Conservation (phyloP, 1,284 basidiomycete genomes). For the Dichomitus squalens region DNA sequence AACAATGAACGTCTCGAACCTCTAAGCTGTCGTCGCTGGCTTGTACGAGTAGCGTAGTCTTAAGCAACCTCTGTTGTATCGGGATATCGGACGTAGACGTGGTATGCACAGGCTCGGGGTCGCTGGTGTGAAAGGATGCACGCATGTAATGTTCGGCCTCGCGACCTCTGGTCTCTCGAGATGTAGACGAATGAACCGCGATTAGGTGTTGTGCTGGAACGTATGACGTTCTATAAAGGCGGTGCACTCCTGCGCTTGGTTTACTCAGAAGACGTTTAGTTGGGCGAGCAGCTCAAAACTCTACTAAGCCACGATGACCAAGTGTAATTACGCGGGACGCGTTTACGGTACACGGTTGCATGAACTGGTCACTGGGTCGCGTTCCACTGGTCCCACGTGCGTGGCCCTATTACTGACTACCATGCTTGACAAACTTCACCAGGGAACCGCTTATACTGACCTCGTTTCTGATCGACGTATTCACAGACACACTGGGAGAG, state of each 20-base stretch:
- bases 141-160: not conserved
- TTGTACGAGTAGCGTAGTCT: constrained; percentile 24
- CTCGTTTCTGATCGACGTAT: no score
- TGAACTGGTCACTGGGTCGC: not conserved
- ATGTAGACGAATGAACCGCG: not conserved
- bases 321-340: not conserved
- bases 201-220: constrained; percentile 5
- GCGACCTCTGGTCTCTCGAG: not conserved
- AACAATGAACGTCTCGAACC: constrained; percentile 25
- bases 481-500: no score
- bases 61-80: not conserved
- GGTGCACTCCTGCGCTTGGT: not conserved
- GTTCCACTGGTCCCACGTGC: not conserved
- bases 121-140: not conserved
- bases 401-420: no score
- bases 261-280: no score
- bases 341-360: not conserved
- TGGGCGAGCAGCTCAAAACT: no score
- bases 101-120: not conserved
- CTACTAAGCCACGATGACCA: no score
- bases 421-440: no score
- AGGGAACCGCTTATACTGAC: no score
- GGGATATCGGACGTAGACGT: not conserved
- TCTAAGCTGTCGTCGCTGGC: constrained; percentile 14
- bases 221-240: not conserved